Evolutionary conservation across 2,329 filamentous ascomycete species (phyloP).

Genomic region (Parastagonospora avenae): DNA sequence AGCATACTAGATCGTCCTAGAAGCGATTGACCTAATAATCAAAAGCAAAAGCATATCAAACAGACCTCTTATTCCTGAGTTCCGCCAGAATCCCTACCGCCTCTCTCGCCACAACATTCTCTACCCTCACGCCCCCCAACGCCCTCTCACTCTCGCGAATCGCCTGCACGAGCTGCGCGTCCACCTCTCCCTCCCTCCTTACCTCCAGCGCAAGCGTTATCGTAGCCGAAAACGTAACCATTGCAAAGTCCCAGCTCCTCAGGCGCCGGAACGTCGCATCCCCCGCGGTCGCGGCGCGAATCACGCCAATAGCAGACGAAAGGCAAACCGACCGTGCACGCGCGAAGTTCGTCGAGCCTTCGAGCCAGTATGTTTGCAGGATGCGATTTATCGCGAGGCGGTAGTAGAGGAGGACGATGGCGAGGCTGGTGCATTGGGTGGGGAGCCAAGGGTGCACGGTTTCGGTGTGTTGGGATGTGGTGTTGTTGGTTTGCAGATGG

Average conservation of each 20-base stretch:
- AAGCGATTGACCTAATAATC: too few species aligned
- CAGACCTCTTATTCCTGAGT: neutral
- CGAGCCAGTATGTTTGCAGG: constrained; percentile 15
- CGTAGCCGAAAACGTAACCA: constrained; percentile 13
- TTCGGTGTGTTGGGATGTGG: neutral
- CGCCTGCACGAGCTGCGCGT: constrained; percentile 2
- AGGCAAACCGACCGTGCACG: constrained; percentile 15
- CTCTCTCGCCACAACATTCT: constrained; percentile 13
- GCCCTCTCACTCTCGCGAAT: constrained; percentile 3
- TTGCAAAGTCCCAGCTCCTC: constrained; percentile 14
- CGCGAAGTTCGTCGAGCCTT: constrained; percentile 15
- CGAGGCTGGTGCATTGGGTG: constrained; percentile 12
- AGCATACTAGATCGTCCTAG: neutral
- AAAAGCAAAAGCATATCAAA: too few species aligned
- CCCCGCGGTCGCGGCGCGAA: constrained; percentile 6
- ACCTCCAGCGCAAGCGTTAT: constrained; percentile 15
- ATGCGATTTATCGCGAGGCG: constrained; percentile 15
- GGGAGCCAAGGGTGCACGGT: constrained; percentile 6
- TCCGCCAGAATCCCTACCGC: constrained; percentile 11
- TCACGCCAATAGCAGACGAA: constrained; percentile 9
- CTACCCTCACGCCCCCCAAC: constrained; percentile 5
- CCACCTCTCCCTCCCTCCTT: neutral
- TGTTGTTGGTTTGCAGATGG: constrained; percentile 13
- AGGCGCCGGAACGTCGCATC: constrained; percentile 5
- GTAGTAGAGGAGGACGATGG: constrained; percentile 17